Percentiles rank a stretch among this genome's conserved stretches.
phyloP scores from a whole-genome alignment of 805 yeast species.

The Yarrowia hollandica region DNA sequence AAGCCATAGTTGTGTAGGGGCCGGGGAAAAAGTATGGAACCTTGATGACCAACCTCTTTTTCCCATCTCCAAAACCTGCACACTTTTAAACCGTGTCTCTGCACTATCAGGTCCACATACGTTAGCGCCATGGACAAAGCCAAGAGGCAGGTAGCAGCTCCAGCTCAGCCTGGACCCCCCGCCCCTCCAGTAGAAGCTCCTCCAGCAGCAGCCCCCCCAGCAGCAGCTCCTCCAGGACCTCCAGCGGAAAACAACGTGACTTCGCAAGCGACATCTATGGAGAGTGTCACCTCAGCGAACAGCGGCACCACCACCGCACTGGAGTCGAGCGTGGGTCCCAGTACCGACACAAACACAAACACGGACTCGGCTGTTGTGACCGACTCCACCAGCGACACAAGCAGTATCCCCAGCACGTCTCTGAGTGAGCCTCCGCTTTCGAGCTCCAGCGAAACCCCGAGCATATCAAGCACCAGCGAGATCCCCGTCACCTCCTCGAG shows the following conservation, averaged over 20 bases:
- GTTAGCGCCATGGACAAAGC: constrained; percentile 25
- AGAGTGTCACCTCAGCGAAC: neutral
- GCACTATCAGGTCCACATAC: neutral
- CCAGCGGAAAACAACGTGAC: constrained; percentile 6
- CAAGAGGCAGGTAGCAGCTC: constrained; percentile 17
- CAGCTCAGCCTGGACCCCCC: neutral
- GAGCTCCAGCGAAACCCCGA: neutral
- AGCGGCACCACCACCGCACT: neutral
- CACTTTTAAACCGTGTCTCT: neutral
- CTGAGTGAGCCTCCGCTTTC: neutral
- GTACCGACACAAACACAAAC: neutral
- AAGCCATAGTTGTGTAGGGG: too few species aligned
- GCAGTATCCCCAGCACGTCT: constrained; percentile 15
- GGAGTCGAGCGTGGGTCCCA: neutral
- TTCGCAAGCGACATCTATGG: neutral
- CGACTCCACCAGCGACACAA: neutral
- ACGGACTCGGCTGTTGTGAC: too few species aligned
- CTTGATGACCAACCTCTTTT: constrained; percentile 10
- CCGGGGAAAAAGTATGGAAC: constrained; percentile 21
- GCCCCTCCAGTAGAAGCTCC: neutral
- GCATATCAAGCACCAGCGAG: neutral
- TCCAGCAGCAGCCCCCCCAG: constrained; percentile 1
- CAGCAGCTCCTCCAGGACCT: neutral
- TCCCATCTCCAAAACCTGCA: constrained; percentile 2
- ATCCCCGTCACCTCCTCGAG: neutral